phyloP scores from a whole-genome alignment of 257 asterid species.

The Cordia subcordata region DNA sequence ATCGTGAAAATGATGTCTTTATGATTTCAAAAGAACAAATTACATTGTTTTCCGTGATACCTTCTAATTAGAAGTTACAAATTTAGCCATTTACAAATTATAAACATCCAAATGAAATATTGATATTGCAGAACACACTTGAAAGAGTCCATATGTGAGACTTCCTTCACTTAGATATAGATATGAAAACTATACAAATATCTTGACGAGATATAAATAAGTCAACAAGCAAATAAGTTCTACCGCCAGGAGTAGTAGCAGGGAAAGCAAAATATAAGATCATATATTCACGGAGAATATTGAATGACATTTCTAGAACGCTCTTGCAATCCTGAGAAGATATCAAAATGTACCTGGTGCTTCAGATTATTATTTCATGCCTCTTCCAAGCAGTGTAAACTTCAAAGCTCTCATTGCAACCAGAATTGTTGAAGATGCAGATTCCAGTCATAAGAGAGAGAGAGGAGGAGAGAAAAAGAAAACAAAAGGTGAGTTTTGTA shows the following conservation, averaged over 20 bases:
- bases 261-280: no score
- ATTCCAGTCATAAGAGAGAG: background rate
- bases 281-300: background rate
- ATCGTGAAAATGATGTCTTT: no score
- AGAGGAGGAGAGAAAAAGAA: background rate
- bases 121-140: background rate
- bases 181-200: no score
- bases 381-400: constrained; percentile 1
- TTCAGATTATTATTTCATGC: constrained; percentile 12
- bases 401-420: constrained; percentile 7
- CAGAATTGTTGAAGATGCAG: constrained; percentile 3
- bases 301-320: constrained; percentile 3
- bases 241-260: no score
- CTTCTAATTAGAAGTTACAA: no score
- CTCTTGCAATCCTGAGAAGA: background rate
- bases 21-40: no score
- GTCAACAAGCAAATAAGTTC: background rate
- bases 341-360: constrained; percentile 4
- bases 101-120: no score
- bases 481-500: background rate
- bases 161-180: no score
- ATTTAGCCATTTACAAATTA: no score
- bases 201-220: no score
- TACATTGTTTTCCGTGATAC: no score
- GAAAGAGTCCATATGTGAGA: background rate